Evolutionary conservation across 805 yeast genomes (phyloP), one percentile per base, ranked within the genome.

Genomic region (Pichia nakasei): DNA sequence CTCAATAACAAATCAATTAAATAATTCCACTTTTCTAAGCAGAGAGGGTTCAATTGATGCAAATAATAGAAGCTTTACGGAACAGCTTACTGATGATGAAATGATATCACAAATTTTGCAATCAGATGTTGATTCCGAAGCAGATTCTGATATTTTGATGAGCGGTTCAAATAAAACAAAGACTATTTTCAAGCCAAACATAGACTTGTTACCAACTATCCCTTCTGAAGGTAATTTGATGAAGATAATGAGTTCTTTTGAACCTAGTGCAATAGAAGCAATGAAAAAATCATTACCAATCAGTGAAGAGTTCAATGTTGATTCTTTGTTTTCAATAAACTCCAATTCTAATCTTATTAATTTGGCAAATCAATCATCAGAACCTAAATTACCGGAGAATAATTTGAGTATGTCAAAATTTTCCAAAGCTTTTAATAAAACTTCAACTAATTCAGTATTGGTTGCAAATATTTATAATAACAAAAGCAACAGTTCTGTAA

Each of bases 171-270:
- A n/a, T 5, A 18, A 29, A n/a, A 31, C 12, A 15, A 37, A 24
- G 5, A 1, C 22, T 3, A 21, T 11, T 13, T 27, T 18, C 11
- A 45, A 41, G 35, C 41, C 31, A 13, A 37, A 41, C 19, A 15
- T 37, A 15, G 40, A 12, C 17, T 35, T 44, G 11, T 38, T 52
- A 40, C 53, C 55, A 34, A 54, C 57, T 5, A 54, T 54, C 31
- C 56, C 56, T 29, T 53, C 56, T 8, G 57, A 54, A 41, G 52
- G 57, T 18, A 51, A 53, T 38, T 44, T 54, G 18, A 47, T 44
- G 43, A 48, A 48, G 5, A 37, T 50, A 15, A 48, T 52, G 48
- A 47, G 45, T 32, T 41, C 31, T 18, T 15, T 50, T 4, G 40
- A 35, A 18, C 6, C 47, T 24, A 26, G 39, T 12, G 11, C 43